phyloP scores from a whole-genome alignment of 2,329 filamentous ascomycete genomes.

The Curvularia sp. region DNA sequence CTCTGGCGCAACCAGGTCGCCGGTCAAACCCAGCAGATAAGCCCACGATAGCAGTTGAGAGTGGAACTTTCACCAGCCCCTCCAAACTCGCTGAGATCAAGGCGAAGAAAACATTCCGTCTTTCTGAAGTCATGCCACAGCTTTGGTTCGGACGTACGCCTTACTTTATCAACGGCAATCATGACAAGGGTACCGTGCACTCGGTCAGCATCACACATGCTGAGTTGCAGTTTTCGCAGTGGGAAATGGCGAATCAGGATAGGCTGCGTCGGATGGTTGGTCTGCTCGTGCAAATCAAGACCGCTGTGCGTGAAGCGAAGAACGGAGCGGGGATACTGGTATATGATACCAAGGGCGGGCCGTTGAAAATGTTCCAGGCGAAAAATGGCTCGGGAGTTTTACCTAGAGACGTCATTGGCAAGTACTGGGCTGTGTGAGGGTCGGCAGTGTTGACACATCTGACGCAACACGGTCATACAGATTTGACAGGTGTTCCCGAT shows the following conservation, averaged over 20 bases:
- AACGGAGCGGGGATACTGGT: conserved; percentile 22
- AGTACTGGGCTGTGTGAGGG: conserved; percentile 14
- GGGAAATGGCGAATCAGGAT: conserved; percentile 27
- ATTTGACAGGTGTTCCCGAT: background rate
- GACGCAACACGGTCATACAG: background rate
- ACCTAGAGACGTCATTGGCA: conserved; percentile 19
- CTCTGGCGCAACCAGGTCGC: conserved; percentile 2
- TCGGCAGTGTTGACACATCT: background rate
- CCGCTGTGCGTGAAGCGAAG: conserved; percentile 1
- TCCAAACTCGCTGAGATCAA: conserved; percentile 31
- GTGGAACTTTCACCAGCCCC: conserved; percentile 11
- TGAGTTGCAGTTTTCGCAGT: conserved; percentile 15
- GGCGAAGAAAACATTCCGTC: conserved; percentile 7
- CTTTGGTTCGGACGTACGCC: conserved; percentile 36
- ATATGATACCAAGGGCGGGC: conserved; percentile 19
- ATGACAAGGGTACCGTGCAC: conserved; percentile 21
- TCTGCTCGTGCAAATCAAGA: conserved; percentile 23
- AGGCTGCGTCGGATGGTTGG: conserved; percentile 28
- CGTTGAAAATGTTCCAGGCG: conserved; percentile 17
- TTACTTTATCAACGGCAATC: conserved; percentile 26
- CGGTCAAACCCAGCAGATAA: background rate
- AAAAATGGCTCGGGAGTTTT: conserved; percentile 17
- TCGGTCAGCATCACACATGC: conserved; percentile 13
- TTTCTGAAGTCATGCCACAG: conserved; percentile 23
- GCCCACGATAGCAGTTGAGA: conserved; percentile 4